Evolutionary conservation across 352 stramenopile genomes (phyloP), one percentile per base, ranked within the genome.

Genomic region (Phytophthora meadii): DNA sequence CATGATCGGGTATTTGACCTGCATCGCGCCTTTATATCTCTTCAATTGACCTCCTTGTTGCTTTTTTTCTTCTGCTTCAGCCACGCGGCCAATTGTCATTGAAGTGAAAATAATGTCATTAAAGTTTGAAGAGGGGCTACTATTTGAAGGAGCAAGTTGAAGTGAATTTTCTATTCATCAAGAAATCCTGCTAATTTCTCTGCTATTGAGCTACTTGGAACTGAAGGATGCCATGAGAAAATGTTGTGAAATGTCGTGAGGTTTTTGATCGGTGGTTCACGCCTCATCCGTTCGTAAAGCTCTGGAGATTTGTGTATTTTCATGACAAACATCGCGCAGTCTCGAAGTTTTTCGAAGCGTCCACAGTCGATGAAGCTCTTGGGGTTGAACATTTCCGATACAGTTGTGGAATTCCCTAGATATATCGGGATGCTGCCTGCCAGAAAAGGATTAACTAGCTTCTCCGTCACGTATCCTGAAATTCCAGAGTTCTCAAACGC

Each of bases 1-100:
- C 75, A 95, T 89, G 66, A 95, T 92, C 27, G 87, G 87, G 63
- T 93, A 95, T 66, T 89, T 91, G 68, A 94, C 86, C 48, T 84
- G 72, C 84, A 95, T 95, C 17, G 9, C 73, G 54, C 28, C 28
- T 34, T 34, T 22, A 22, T 14, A 36, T 36, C 30, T 47, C 54
- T 42, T 61, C 54, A 63, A 19, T 27, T 30, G 19, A 27, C 37
- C 30, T 32, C 15, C 28, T 3, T 30, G 14, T 42, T 34, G 47
- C 42, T 44, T 61, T n/a, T 57, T 55, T 51, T n/a, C 37, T 6
- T 64, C 37, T 51, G 28, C 19, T 62, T 61, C 14, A 25, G 63
- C 45, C 62, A 61, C 62, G 55, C 39, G 48, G 62, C 62, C 12
- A 2, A 11, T 32, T 22, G 55, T 63, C 44, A 63, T 25, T 49